Evolutionary conservation across 2,329 filamentous ascomycete species (phyloP), one percentile per base, ranked within the genome.

Genomic region (Penicillium sp.): DNA sequence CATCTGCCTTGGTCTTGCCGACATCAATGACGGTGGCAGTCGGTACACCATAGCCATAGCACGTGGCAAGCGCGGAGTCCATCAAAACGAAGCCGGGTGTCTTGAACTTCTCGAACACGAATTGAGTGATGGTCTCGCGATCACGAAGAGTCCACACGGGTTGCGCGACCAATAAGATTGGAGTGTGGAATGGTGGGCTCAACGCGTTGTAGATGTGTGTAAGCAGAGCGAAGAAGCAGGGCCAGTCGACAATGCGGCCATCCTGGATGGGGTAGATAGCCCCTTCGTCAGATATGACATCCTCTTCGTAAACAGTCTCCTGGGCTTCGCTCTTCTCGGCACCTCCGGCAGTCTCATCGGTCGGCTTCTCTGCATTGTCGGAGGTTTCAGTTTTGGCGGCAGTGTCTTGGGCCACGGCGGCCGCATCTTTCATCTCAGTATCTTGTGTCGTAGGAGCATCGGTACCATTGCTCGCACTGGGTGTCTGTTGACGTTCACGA

Each of bases 81-180:
- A 98, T 85, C 53, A 97, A 78, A 59, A 86, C 90, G 44, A 98
- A 86, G 0, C 88, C 90, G 0, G 93, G 93, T 0, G 89, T 93
- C 73, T 91, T 93, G 65, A 95, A 95, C 71, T 93, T 94, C 71
- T 98, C 93, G 63, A 98, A 98, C 55, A 97, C 82, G 74, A 95
- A 98, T 54, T 93, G 88, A 11, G 90, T 87, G 56, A 98, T 84
- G 35, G 80, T 81, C 70, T 97, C 91, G 65, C 85, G 85, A 68
- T 96, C 90, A 53, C 86, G 84, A 7, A 86, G 82, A 4, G 89
- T 90, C 91, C 93, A 98, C 58, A 84, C 85, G 4, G 93, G 90
- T 58, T 95, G 88, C 6, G 86, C 81, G 69, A 97, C 86, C 53
- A 98, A 81, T 67, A 97, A 79, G 55, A 98, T 88, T 2, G 93